phyloP scores from a whole-genome alignment of 2,329 filamentous ascomycete genomes.

The Diplodia sapinea region DNA sequence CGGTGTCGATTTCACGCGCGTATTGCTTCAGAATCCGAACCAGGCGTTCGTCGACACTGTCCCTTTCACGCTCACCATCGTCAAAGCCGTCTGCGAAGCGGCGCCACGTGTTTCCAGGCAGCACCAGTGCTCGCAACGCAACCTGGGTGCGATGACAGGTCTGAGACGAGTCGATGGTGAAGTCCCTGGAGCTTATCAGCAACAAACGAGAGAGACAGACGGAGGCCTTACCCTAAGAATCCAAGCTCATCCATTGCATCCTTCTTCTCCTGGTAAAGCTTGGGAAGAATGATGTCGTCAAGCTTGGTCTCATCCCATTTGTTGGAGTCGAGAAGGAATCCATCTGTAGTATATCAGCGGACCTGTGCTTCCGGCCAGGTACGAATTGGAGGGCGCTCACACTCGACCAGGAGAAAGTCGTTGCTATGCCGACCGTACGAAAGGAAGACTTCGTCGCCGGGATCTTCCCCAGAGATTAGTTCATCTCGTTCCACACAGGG shows the following conservation, averaged over 20 bases:
- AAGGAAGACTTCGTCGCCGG: conserved; percentile 70
- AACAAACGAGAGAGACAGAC: background rate
- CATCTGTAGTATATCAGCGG: conserved; percentile 38
- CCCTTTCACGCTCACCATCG: conserved; percentile 44
- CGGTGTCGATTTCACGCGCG: conserved; percentile 34
- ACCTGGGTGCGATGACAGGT: conserved; percentile 55
- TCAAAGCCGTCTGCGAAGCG: conserved; percentile 42
- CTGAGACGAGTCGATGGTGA: conserved; percentile 40
- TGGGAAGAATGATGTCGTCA: conserved; percentile 50
- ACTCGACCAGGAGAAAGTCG: conserved; percentile 75
- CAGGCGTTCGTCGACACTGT: conserved; percentile 48
- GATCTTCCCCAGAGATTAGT: conserved; percentile 35
- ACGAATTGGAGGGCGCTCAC: conserved; percentile 31
- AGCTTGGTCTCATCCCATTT: conserved; percentile 50
- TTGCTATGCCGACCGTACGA: conserved; percentile 74
- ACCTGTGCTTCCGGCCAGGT: background rate
- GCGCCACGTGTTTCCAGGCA: conserved; percentile 39
- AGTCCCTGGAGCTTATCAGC: conserved; percentile 35
- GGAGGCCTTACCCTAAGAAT: conserved; percentile 45
- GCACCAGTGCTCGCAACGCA: conserved; percentile 46
- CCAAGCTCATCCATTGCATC: conserved; percentile 50
- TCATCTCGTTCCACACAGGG: background rate
- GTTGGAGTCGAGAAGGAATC: conserved; percentile 51
- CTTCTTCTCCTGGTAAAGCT: conserved; percentile 42
- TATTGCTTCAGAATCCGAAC: conserved; percentile 41